Evolutionary conservation across 768 basidiomycete genomes (phyloP), one percentile per base, ranked within the genome.

Genomic region (Podaxis rugospora): DNA sequence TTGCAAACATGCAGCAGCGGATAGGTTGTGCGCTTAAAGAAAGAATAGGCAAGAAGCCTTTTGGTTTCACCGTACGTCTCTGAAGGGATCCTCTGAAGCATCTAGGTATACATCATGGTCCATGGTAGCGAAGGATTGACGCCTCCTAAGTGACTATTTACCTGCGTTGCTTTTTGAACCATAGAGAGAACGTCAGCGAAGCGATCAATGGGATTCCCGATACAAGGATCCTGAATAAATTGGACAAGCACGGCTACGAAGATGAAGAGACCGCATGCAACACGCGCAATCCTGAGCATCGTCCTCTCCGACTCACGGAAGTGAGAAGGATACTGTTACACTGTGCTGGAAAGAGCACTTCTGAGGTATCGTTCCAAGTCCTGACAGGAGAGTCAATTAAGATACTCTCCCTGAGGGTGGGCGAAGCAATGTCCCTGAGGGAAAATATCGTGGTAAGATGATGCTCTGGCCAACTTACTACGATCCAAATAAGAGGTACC

Each of bases 181-280:
- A 47, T 46, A 18, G 55, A 35, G 21, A 36, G 27, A 0, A 57
- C 44, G 6, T 47, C 14, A 7, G 10, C 16, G 7, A 57, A 44
- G 16, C 35, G 28, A 18, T 5, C 2, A 18, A 49, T 21, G 13
- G 55, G 55, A 35, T 57, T 47, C 9, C 28, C 44, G 35, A 32
- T 2, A 32, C 1, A 32, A 32, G 11, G 16, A 13, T 62, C 46
- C 5, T 23, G 21, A 39, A 74, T 63, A 53, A 70, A 71, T 50
- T 65, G 66, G 37, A 72, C 66, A 9, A 71, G 68, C 2, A 70
- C 68, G 1, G 66, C 64, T 1, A 71, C 69, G 55, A 72, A 74
- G 6, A 70, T 67, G 42, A 67, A 74, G 39, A 70, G 69, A 0
- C 73, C 73, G 1, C 67, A 64, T 11, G 71, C 64, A 10, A 66